These are phyloP conservation scores for Leptodermis oblonga DNA, from an alignment of 257 asterid species.

Conservation along the genomic window DNA sequence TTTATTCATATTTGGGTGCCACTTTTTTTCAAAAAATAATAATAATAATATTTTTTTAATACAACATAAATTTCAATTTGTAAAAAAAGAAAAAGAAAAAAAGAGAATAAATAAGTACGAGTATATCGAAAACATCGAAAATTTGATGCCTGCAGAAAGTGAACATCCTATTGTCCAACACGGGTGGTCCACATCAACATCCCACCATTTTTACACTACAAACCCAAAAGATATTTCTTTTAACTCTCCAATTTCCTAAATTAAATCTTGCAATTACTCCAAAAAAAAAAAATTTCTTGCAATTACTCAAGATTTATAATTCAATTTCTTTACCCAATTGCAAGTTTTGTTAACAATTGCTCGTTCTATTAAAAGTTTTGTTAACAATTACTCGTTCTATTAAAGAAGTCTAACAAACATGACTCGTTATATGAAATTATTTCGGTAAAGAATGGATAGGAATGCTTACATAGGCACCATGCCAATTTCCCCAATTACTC, in stretches of 20 bases:
- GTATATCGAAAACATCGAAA: slow-evolving; percentile 38
- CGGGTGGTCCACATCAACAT: slow-evolving; percentile 39
- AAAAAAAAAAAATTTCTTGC: too few species aligned
- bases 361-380: background rate
- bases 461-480: slow-evolving; percentile 36
- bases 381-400: background rate
- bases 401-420: too few species aligned
- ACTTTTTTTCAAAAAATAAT: too few species aligned
- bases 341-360: background rate
- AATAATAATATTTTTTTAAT: too few species aligned
- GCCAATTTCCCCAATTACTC: slow-evolving; percentile 23
- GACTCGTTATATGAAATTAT: background rate
- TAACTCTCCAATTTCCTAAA: background rate
- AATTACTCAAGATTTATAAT: background rate
- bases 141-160: slow-evolving; percentile 38
- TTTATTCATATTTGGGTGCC: slow-evolving; percentile 6
- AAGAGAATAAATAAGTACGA: too few species aligned
- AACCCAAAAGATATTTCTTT: background rate
- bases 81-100: too few species aligned
- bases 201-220: slow-evolving; percentile 9
- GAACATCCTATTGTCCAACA: slow-evolving; percentile 45
- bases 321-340: background rate
- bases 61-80: too few species aligned
- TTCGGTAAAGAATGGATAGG: background rate
- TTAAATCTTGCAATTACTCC: background rate